Evolutionary conservation across 345 rosid genomes (phyloP), one percentile per base, ranked within the genome.

Genomic region (Heritiera fomes): DNA sequence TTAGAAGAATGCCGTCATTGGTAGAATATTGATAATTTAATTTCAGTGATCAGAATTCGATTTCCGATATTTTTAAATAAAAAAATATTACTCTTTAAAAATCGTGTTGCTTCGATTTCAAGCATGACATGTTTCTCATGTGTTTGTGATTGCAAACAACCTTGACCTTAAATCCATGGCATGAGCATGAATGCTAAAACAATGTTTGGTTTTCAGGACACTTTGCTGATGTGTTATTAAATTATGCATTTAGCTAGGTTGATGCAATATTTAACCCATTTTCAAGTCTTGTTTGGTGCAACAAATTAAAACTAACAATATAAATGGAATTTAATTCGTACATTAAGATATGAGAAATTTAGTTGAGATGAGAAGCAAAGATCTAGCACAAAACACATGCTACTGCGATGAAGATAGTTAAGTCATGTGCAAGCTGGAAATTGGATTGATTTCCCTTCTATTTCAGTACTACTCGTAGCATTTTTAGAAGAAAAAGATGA

Each of bases 361-460:
- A 28, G 34, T 8, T 20, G 50, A 45, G 3, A 46, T 13, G 7
- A 20, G 34, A 71, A 41, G 75, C 61, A 63, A 50, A 78, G 77
- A 64, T 71, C 45, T 14, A 71, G 73, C 73, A 78, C 45, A 10
- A 78, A 14, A 56, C 38, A 71, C 83, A 73, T 67, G 80, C 13
- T 6, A 32, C 10, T 45, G 76, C 73, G 18, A 0, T 28, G 20
- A 43, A 41, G 32, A n/a, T 40, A 45, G 40, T 4, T 52, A 62
- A 12, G 34, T 47, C 82, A 23, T 23, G 82, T 84, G 81, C 68
- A 72, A 3, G 8, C 67, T 56, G 15, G 15, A 20, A 69, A 2
- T 47, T 23, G 13, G 67, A 7, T 53, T 53, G 58, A 64, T 63
- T 6, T 64, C n/a, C 69, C 55, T 20, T 20, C 41, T 40, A 46